Evolutionary conservation across 2,329 filamentous ascomycete species (phyloP).

Genomic region (Aureobasidium lini): DNA sequence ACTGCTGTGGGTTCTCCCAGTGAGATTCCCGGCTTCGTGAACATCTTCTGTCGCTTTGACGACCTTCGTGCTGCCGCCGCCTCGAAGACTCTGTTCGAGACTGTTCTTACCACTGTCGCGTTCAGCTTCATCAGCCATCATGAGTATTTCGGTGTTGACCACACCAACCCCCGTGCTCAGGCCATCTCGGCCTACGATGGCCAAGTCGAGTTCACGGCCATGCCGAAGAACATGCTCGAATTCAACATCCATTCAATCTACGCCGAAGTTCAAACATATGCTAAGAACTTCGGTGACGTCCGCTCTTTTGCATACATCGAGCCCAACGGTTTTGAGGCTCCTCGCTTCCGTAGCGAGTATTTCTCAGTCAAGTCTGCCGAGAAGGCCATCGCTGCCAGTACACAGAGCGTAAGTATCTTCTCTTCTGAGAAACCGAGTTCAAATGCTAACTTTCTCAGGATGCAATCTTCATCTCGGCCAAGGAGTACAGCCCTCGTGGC

Average conservation of each 20-base stretch:
- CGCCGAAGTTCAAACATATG: slow-evolving; percentile 16
- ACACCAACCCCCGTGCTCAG: background rate
- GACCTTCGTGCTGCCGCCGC: slow-evolving; percentile 28
- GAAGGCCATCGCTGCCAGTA: background rate
- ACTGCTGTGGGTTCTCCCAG: background rate
- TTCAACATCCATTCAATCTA: slow-evolving; percentile 15
- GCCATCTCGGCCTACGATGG: slow-evolving; percentile 20
- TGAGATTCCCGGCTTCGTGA: background rate
- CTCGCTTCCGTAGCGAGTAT: slow-evolving; percentile 25
- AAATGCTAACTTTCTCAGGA: background rate
- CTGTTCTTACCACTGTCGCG: slow-evolving; percentile 12
- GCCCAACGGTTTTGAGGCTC: slow-evolving; percentile 14
- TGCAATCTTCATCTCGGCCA: background rate
- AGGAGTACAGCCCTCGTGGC: background rate
- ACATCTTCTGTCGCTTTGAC: slow-evolving; percentile 30
- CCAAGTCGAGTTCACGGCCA: slow-evolving; percentile 22
- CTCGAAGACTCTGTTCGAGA: slow-evolving; percentile 16
- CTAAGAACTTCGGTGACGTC: slow-evolving; percentile 20
- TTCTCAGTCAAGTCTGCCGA: slow-evolving; percentile 20
- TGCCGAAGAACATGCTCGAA: slow-evolving; percentile 13
- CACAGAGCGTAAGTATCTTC: background rate
- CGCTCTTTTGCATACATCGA: slow-evolving; percentile 17
- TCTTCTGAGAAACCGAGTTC: no score
- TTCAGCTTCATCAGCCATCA: slow-evolving; percentile 16
- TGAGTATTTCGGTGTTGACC: background rate